Percentiles rank a stretch among this genome's conserved stretches.
phyloP scores from a whole-genome alignment of 1,284 basidiomycete species.

The Austroboletus novae-zelandiae region DNA sequence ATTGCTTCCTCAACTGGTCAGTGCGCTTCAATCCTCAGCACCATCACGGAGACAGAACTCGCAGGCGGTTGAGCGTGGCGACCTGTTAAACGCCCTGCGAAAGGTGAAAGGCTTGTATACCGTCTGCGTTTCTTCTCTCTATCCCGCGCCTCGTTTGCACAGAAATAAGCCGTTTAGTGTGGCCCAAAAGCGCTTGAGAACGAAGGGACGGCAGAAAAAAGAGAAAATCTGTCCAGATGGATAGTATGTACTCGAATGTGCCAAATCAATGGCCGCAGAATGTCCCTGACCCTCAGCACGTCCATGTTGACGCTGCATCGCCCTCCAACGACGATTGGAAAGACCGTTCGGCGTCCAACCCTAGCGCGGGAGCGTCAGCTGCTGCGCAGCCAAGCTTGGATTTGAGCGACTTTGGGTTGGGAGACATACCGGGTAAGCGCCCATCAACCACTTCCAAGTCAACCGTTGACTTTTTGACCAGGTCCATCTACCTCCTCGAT shows the following conservation, averaged over 20 bases:
- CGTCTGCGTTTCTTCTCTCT: constrained; percentile 36
- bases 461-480: constrained; percentile 22
- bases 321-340: constrained; percentile 47
- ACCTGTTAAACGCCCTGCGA: constrained; percentile 34
- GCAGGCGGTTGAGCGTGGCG: constrained; percentile 38
- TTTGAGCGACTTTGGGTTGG: constrained; percentile 43
- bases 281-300: constrained; percentile 37
- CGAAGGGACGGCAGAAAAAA: constrained; percentile 44
- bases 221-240: constrained; percentile 48
- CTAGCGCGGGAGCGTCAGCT: constrained; percentile 29
- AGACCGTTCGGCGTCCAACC: constrained; percentile 35
- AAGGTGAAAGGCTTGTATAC: constrained; percentile 41
- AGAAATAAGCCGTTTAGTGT: constrained; percentile 56
- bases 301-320: constrained; percentile 38
- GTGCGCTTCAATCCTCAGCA: constrained; percentile 38
- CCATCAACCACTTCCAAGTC: constrained; percentile 12
- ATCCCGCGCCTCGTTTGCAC: constrained; percentile 41
- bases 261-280: constrained; percentile 52
- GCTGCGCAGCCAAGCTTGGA: constrained; percentile 37
- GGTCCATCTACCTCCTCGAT: constrained; percentile 35
- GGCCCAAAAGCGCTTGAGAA: constrained; percentile 47
- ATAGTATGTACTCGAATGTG: constrained; percentile 50
- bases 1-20: constrained; percentile 30
- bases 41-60: constrained; percentile 42
- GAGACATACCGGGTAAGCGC: constrained; percentile 39